A percentile compares a stretch with the other conserved stretches of the same genome.
phyloP scores from a whole-genome alignment of 148 eudicot genomes.

The Amaranthus cruentus region DNA sequence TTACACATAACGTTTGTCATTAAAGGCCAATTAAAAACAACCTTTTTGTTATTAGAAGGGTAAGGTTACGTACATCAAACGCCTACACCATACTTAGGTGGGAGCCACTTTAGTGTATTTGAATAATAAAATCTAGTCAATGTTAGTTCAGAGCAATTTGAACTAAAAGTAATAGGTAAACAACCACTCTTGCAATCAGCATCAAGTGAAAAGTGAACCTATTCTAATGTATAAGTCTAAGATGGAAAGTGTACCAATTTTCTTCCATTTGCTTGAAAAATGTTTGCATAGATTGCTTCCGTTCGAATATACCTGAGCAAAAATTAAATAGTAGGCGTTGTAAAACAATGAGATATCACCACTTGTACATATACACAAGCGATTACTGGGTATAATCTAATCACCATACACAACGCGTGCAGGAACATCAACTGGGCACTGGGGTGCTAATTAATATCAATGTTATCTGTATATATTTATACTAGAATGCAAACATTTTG shows the following conservation, averaged over 20 bases:
- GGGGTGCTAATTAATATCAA: neutral
- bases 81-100: too few relatives aligned
- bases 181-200: neutral
- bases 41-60: too few relatives aligned
- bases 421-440: neutral
- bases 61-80: too few relatives aligned
- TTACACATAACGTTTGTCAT: neutral
- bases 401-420: neutral
- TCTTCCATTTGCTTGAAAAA: conserved; percentile 59
- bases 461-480: neutral
- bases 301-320: conserved; percentile 56
- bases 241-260: conserved; percentile 51
- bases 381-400: neutral
- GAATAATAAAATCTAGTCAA: too few relatives aligned
- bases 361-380: neutral
- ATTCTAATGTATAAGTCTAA: conserved; percentile 2
- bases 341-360: conserved; percentile 7
- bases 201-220: neutral
- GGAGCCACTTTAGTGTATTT: too few relatives aligned
- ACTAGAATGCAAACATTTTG: neutral
- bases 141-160: too few relatives aligned
- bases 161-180: neutral
- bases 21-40: too few relatives aligned
- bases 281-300: conserved; percentile 67
- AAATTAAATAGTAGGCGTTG: neutral